These are phyloP conservation scores for Cryptococcus amylolentus DNA, from an alignment of 1,284 basidiomycete species.

Conservation along the genomic window DNA sequence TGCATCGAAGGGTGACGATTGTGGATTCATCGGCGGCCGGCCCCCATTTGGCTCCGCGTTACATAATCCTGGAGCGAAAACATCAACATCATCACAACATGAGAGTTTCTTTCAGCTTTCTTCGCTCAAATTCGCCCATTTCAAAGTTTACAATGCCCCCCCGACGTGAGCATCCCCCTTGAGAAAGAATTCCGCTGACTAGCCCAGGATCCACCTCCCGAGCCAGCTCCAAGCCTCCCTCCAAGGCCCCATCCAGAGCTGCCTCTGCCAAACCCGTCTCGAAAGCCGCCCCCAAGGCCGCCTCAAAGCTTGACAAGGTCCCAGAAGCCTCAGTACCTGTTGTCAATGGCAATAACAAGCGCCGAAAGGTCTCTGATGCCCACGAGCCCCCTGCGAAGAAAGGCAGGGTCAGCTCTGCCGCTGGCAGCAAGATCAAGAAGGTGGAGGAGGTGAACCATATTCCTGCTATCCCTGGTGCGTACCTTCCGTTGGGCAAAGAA, in stretches of 20 bases:
- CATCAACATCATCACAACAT: too few relatives aligned
- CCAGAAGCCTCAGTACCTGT: conserved; percentile 4
- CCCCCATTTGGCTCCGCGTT: too few relatives aligned
- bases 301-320: conserved; percentile 7
- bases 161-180: conserved; percentile 16
- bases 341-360: conserved; percentile 9
- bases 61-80: too few relatives aligned
- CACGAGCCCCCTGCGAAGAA: conserved; percentile 20
- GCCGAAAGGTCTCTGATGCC: conserved; percentile 11
- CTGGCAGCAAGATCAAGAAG: conserved; percentile 22
- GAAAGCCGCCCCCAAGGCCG: conserved; percentile 8
- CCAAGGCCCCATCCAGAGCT: conserved; percentile 4
- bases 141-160: conserved; percentile 19
- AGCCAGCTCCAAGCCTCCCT: conserved; percentile 6
- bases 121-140: too few relatives aligned
- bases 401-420: conserved; percentile 16
- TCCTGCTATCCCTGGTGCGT: conserved; percentile 32
- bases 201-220: not conserved
- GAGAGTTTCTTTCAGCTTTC: too few relatives aligned
- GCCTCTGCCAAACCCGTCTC: conserved; percentile 15
- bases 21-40: too few relatives aligned
- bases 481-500: not conserved
- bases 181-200: conserved; percentile 1
- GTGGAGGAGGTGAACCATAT: conserved; percentile 26
- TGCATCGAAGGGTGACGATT: too few relatives aligned